These are phyloP conservation scores for Trichoderma harzianum DNA, from an alignment of 2,329 filamentous ascomycete species.

Conservation along the genomic window DNA sequence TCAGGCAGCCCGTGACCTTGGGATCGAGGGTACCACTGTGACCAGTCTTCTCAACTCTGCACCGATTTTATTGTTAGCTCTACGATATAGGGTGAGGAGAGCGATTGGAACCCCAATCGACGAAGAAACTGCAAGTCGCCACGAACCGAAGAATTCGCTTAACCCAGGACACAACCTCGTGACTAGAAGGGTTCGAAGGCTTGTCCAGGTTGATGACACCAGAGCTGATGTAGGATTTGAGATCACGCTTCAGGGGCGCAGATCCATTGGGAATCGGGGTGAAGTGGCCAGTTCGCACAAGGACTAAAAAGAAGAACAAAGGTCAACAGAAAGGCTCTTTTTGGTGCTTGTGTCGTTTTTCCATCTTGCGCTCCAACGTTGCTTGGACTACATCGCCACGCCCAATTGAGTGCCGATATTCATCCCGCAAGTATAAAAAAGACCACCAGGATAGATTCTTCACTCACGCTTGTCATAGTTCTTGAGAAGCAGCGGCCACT, in stretches of 20 bases:
- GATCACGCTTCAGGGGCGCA: constrained; percentile 85
- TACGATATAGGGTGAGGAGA: background rate
- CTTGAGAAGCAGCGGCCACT: constrained; percentile 91
- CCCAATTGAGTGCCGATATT: background rate
- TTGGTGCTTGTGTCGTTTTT: background rate
- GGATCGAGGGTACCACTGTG: constrained; percentile 98
- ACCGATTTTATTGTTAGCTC: background rate
- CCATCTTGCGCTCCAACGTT: background rate
- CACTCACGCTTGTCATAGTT: constrained; percentile 87
- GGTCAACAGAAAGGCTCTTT: background rate
- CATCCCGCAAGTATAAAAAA: background rate
- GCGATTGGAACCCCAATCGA: background rate
- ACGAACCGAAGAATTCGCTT: constrained; percentile 89
- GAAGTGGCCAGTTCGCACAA: constrained; percentile 92
- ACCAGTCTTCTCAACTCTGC: constrained; percentile 77
- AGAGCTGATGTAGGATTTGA: constrained; percentile 95
- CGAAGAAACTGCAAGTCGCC: background rate
- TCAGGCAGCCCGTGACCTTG: constrained; percentile 94
- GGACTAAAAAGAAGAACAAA: constrained; percentile 51
- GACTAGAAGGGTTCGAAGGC: constrained; percentile 94
- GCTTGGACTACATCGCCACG: background rate
- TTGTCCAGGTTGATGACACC: constrained; percentile 89
- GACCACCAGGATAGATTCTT: background rate
- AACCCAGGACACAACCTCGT: constrained; percentile 99
- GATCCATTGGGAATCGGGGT: constrained; percentile 94